These are phyloP conservation scores for Nitzschia sp. DNA, from an alignment of 108 stramenopile species.

Conservation along the genomic window DNA sequence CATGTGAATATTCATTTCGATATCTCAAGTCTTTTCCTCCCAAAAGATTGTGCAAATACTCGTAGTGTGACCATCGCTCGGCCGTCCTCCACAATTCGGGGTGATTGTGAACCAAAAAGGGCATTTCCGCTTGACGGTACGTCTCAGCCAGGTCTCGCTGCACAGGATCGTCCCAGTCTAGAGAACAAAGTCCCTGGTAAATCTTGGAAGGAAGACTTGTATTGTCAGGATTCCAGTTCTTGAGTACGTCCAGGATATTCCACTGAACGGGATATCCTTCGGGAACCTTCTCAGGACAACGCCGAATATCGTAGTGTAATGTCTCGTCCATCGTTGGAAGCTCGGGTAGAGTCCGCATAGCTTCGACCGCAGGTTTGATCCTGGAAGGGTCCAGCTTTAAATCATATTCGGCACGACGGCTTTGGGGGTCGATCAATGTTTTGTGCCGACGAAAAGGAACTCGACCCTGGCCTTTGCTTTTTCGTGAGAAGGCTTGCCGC, in stretches of 20 bases:
- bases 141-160: slow-evolving; percentile 42
- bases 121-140: slow-evolving; percentile 79
- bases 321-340: not conserved
- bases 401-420: not conserved
- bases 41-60: slow-evolving; percentile 61
- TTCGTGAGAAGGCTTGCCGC: not conserved
- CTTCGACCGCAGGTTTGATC: slow-evolving; percentile 1
- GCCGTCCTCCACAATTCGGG: slow-evolving; percentile 71
- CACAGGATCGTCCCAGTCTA: slow-evolving; percentile 58
- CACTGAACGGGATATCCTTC: slow-evolving; percentile 61
- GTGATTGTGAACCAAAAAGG: slow-evolving; percentile 88
- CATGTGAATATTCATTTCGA: slow-evolving; percentile 66
- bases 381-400: not conserved
- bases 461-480: no score
- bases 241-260: slow-evolving; percentile 56
- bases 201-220: slow-evolving; percentile 45
- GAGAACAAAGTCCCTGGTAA: slow-evolving; percentile 71
- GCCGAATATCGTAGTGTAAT: slow-evolving; percentile 54
- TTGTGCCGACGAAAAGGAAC: no score
- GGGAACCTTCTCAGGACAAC: slow-evolving; percentile 58
- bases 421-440: no score
- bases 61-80: slow-evolving; percentile 71
- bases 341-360: slow-evolving; percentile 8
- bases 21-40: slow-evolving; percentile 36
- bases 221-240: slow-evolving; percentile 71